Evolutionary conservation across 306 rosid genomes (phyloP), one percentile per base, ranked within the genome.

Genomic region (Fragaria vesca): DNA sequence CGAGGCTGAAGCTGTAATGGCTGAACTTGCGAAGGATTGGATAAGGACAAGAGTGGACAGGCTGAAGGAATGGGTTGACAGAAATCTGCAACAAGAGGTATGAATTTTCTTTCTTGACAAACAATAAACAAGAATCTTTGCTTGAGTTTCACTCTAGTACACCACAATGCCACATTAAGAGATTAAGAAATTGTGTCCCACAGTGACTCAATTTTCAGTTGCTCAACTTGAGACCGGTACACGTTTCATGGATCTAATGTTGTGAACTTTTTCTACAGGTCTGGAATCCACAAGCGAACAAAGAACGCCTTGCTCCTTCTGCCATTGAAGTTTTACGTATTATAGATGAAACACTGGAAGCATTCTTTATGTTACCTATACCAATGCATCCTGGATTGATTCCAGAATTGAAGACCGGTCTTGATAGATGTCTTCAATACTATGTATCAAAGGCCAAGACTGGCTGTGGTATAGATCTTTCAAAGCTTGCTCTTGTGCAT

Each of bases 21-120:
- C 88, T 52, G 78, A 76, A 75, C 80, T 95, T 76, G 99, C 88
- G 12, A 91, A 88, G 88, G 84, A 90, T 65, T 95, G 99, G 99
- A 86, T 93, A 84, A 83, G 76, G 67, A 86, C 87, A 75, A 88
- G 99, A 87, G 90, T 93, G 62, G 97, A 93, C 79, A 89, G 97
- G 76, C 84, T 93, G 74, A 86, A 80, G 81, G 97, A 95, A 81
- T 88, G 96, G 99, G 82, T 90, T 80, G 90, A 91, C 79, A 82
- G 96, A 88, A 89, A 86, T 83, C 80, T 95, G 70, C 93, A 82
- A 72, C 87, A 87, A 84, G 99, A 95, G 97, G 99, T 90, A 87
- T 70, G 87, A 63, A 58, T 58, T 24, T 36, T 73, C 69, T 42
- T 15, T 43, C 10, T 13, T 51, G 18, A 55, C 77, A 1, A 26